Conservation (phyloP, 2,329 filamentous ascomycete species). For the Chrysoporthe austroafricana region DNA sequence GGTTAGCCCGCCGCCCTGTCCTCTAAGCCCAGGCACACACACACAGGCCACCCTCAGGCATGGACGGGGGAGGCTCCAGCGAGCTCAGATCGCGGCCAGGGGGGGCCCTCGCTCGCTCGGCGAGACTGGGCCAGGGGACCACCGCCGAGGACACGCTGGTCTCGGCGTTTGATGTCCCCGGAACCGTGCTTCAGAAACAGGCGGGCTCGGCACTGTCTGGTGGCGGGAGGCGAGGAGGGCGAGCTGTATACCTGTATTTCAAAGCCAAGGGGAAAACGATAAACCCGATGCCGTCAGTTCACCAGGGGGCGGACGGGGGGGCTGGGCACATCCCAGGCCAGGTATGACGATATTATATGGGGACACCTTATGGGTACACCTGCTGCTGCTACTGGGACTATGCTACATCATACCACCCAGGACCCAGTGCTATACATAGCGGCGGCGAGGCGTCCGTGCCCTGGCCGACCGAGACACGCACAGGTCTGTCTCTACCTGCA, state of each 20-base stretch:
- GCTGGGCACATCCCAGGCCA: not conserved
- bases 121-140: no score
- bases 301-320: not conserved
- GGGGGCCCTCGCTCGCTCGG: no score
- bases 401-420: no score
- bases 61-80: not conserved
- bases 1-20: no score
- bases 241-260: not conserved
- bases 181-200: slow-evolving; percentile 22
- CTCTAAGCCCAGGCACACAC: no score
- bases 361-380: no score
- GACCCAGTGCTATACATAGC: not conserved
- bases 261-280: not conserved
- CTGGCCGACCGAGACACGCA: not conserved
- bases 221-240: not conserved
- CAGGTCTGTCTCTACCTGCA: not conserved
- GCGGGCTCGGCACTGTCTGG: slow-evolving; percentile 11
- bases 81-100: not conserved
- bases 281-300: not conserved
- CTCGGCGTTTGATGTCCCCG: slow-evolving; percentile 22
- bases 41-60: not conserved
- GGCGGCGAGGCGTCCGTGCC: not conserved
- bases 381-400: no score
- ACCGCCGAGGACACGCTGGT: no score
- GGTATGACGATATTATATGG: not conserved